phyloP scores from a whole-genome alignment of 495 filamentous ascomycete genomes.

The Copromyces sp. region DNA sequence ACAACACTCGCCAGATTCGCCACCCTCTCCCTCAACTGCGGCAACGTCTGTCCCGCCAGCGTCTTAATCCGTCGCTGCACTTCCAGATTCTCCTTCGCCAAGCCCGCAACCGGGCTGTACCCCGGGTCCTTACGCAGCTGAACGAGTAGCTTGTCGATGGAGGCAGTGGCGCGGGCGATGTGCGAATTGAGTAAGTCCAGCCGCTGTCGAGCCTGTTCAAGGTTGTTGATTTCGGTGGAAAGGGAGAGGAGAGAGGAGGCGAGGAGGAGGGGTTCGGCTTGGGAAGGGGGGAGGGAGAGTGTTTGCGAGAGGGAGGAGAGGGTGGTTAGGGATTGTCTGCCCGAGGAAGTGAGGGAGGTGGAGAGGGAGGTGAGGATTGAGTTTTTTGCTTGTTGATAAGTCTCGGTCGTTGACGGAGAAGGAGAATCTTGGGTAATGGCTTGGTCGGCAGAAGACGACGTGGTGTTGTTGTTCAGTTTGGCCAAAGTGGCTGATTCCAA shows the following conservation, averaged over 20 bases:
- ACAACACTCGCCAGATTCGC: constrained; percentile 17
- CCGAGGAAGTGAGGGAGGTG: constrained; percentile 20
- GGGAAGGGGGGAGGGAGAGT: constrained; percentile 25
- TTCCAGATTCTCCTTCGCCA: constrained; percentile 51
- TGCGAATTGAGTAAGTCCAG: constrained; percentile 31
- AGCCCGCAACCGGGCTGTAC: constrained; percentile 40
- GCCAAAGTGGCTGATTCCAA: constrained; percentile 52
- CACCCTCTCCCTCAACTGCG: constrained; percentile 39
- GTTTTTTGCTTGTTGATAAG: constrained; percentile 6
- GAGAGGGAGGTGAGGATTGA: constrained; percentile 27
- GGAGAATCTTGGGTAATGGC: constrained; percentile 9
- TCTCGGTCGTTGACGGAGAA: constrained; percentile 25
- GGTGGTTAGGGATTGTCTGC: constrained; percentile 30
- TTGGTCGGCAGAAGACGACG: neutral
- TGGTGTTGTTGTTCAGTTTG: constrained; percentile 14
- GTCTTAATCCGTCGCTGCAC: constrained; percentile 51
- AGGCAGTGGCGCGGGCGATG: constrained; percentile 18
- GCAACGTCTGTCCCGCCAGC: constrained; percentile 42
- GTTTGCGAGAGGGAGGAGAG: constrained; percentile 30
- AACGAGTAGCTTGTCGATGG: neutral
- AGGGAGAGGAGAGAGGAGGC: constrained; percentile 29
- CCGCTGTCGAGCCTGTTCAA: constrained; percentile 34
- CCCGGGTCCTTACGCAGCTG: constrained; percentile 8
- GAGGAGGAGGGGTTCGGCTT: constrained; percentile 20
- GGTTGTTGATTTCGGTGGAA: constrained; percentile 23